Base-by-base conservation (phyloP, 371 early-diverging fungal species). In the Catenaria anguillulae region DNA sequence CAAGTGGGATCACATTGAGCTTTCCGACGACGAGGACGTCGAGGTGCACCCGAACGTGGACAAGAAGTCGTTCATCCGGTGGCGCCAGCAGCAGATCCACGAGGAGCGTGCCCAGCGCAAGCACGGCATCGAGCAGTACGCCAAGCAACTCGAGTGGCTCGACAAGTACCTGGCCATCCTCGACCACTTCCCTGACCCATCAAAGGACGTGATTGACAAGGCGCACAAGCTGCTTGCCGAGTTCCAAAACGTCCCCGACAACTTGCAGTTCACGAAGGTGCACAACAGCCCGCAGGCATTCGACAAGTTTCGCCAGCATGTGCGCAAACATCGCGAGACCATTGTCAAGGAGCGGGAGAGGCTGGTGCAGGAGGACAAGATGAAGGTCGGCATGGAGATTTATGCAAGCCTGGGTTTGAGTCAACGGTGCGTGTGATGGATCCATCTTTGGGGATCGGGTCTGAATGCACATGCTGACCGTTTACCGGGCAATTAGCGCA, bases 21-120 rank as follows among this genome's bases (percentile, higher is more conserved):
- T 96, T 46, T 89, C 90, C 26, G 97, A 96, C 73, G 97, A 96
- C 74, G 90, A 91, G 40, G 97, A 96, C 69, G 87, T 96, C 67
- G 97, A 96, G 70, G 79, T 80, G 34, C 92, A 92, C 75, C 97
- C 97, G 31, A 94, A 96, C 65, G 92, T 96, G 35, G 97, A 96
- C 74, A 92, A 92, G 66, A 83, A 84, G 34, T 90, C 93, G 26
- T 89, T 93, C 81, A 85, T 96, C 66, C 83, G 88, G 60, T 89
- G 92, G 89, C 83, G 85, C 35, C 93, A 90, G 73, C 82, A 87
- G 60, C 84, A 90, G 62, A 87, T 94, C 68, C 92, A 92, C 67
- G 84, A 77, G 26, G 81, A 90, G 68, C 89, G 97, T 31, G 85
- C 87, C 15, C 87, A 84, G 65, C 86, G 97, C 13, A 78, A 79